phyloP scores from a whole-genome alignment of 2,329 filamentous ascomycete genomes.

The Talaromyces sp. region DNA sequence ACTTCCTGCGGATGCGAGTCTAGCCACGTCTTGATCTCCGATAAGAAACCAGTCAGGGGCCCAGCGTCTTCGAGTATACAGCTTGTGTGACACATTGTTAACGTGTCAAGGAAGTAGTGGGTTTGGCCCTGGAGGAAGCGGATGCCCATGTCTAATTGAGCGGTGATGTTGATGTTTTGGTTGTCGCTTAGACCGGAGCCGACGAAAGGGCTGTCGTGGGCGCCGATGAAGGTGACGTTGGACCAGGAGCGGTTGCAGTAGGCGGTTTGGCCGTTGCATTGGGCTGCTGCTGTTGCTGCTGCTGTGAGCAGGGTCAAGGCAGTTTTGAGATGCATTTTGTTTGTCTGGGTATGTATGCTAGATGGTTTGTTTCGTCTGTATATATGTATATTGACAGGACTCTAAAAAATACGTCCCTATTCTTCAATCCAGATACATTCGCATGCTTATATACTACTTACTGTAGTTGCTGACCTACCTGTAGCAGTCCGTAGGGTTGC shows the following conservation, averaged over 20 bases:
- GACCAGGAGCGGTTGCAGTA: slow-evolving; percentile 56
- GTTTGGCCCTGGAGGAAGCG: slow-evolving; percentile 62
- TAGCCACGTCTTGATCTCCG: slow-evolving; percentile 56
- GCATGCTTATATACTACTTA: background rate
- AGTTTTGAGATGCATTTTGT: background rate
- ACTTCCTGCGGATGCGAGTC: slow-evolving; percentile 56
- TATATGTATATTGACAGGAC: background rate
- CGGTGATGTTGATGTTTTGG: slow-evolving; percentile 55
- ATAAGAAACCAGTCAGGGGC: slow-evolving; percentile 51
- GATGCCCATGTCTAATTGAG: slow-evolving; percentile 58
- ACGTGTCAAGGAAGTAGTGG: slow-evolving; percentile 48
- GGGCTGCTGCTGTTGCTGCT: slow-evolving; percentile 1
- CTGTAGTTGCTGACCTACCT: background rate
- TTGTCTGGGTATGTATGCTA: background rate
- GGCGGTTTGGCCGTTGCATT: slow-evolving; percentile 55
- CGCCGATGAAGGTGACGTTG: slow-evolving; percentile 56
- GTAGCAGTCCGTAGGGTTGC: background rate
- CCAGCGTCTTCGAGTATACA: slow-evolving; percentile 59
- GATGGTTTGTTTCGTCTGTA: background rate
- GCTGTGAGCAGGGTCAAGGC: slow-evolving; percentile 3
- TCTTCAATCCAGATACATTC: background rate
- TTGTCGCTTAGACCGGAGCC: slow-evolving; percentile 52
- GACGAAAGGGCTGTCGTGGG: slow-evolving; percentile 63
- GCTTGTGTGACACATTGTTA: slow-evolving; percentile 61
- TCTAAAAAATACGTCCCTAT: background rate